Conservation (phyloP, 2,329 filamentous ascomycete genomes). For the Verticillium isaacii region DNA sequence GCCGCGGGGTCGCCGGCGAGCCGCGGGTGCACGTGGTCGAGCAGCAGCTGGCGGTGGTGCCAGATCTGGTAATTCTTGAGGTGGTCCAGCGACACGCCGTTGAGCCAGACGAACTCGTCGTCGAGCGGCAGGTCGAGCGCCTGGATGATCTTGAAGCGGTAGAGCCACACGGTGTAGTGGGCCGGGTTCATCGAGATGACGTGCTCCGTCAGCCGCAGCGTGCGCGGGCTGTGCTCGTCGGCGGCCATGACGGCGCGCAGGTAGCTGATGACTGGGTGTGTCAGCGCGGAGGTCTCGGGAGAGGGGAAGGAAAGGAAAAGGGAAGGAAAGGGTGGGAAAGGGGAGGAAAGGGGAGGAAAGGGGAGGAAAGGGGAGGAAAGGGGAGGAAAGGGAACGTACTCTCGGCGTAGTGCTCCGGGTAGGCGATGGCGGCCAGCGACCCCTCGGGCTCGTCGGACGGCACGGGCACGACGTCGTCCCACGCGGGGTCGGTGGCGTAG, state of each 20-base stretch:
- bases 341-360: not conserved
- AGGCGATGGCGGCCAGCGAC: slow-evolving; percentile 88
- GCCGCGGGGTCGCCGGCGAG: slow-evolving; percentile 54
- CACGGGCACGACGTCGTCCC: slow-evolving; percentile 81
- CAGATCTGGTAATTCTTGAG: slow-evolving; percentile 99
- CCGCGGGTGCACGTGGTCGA: slow-evolving; percentile 53
- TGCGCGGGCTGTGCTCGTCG: slow-evolving; percentile 77
- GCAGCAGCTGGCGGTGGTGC: slow-evolving; percentile 65
- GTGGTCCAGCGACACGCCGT: slow-evolving; percentile 73
- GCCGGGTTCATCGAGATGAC: slow-evolving; percentile 92
- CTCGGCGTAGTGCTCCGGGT: slow-evolving; percentile 84
- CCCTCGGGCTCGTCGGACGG: slow-evolving; percentile 77
- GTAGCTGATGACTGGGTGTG: slow-evolving; percentile 70
- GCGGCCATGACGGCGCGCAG: slow-evolving; percentile 88
- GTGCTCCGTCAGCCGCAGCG: slow-evolving; percentile 76
- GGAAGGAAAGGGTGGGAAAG: slow-evolving; percentile 1
- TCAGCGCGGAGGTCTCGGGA: slow-evolving; percentile 1
- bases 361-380: not conserved
- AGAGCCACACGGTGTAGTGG: slow-evolving; percentile 98
- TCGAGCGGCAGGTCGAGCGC: slow-evolving; percentile 59
- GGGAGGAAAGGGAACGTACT: slow-evolving; percentile 34
- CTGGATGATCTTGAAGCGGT: slow-evolving; percentile 75
- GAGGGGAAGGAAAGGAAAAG: slow-evolving; percentile 3
- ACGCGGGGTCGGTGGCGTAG: slow-evolving; percentile 66
- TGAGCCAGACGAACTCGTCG: slow-evolving; percentile 81